These are phyloP conservation scores for Metschnikowia colocasiae DNA, from an alignment of 805 yeast genomes.

Conservation along the genomic window DNA sequence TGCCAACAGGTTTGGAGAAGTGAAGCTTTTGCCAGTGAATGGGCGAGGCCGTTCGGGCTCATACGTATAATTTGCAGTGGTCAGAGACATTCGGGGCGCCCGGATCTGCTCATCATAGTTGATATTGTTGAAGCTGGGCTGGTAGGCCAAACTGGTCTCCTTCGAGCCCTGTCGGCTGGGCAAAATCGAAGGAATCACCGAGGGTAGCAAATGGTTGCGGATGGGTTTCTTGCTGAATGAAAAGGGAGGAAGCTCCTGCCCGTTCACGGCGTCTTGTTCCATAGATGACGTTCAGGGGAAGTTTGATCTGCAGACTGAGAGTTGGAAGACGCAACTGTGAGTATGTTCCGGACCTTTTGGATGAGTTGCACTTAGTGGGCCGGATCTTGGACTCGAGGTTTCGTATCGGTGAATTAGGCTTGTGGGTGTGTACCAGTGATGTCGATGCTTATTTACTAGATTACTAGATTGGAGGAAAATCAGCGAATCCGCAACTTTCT, in stretches of 20 bases:
- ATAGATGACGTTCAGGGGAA: not conserved
- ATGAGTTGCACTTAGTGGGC: no score
- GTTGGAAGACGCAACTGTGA: not conserved
- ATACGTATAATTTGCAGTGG: slow-evolving; percentile 25
- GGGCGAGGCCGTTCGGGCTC: slow-evolving; percentile 17
- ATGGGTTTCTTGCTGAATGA: slow-evolving; percentile 20
- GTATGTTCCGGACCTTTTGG: not conserved
- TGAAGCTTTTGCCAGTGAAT: slow-evolving; percentile 10
- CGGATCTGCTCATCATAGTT: slow-evolving; percentile 54
- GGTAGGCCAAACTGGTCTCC: slow-evolving; percentile 2
- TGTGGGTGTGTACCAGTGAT: not conserved
- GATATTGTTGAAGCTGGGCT: slow-evolving; percentile 20
- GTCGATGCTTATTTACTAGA: slow-evolving; percentile 2
- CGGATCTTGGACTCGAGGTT: no score
- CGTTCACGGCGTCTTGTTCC: slow-evolving; percentile 4
- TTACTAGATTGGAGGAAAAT: slow-evolving; percentile 2
- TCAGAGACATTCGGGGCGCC: slow-evolving; percentile 50
- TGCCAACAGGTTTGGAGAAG: slow-evolving; percentile 2
- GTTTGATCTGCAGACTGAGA: not conserved
- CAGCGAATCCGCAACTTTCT: slow-evolving; percentile 4
- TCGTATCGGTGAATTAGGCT: not conserved
- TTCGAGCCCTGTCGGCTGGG: slow-evolving; percentile 3
- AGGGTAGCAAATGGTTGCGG: slow-evolving; percentile 8
- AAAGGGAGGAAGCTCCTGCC: slow-evolving; percentile 18
- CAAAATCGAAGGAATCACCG: slow-evolving; percentile 13